Evolutionary conservation across 345 rosid genomes (phyloP).

Genomic region (Lepidium sativum): DNA sequence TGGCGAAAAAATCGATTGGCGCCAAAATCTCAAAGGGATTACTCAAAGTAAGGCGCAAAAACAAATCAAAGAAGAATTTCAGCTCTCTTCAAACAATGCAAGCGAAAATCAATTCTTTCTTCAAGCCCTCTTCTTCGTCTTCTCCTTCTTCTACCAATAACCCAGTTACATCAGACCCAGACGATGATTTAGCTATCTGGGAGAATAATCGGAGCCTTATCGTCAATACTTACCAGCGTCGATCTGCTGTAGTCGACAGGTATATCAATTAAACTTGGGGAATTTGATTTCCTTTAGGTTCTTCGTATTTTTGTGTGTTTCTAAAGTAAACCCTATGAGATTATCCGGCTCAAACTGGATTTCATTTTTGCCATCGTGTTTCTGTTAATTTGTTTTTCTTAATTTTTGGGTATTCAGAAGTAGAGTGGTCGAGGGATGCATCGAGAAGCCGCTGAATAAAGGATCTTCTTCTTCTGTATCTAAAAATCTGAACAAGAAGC

Average conservation of each 20-base stretch:
- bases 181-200: slow-evolving; percentile 38
- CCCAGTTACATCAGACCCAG: slow-evolving; percentile 10
- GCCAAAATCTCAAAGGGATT: slow-evolving; percentile 3
- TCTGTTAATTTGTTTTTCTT: background rate
- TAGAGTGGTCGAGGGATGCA: slow-evolving; percentile 10
- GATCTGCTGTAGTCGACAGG: slow-evolving; percentile 34
- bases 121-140: slow-evolving; percentile 39
- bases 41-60: background rate
- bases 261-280: slow-evolving; percentile 4
- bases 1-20: background rate
- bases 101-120: slow-evolving; percentile 71
- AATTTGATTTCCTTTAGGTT: background rate
- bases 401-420: slow-evolving; percentile 13
- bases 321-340: background rate
- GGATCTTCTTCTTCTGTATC: slow-evolving; percentile 11
- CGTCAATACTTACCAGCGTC: slow-evolving; percentile 46
- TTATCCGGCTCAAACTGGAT: background rate
- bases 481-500: slow-evolving; percentile 48
- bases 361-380: background rate
- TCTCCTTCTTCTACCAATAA: background rate
- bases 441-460: slow-evolving; percentile 4
- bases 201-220: slow-evolving; percentile 28
- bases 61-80: background rate
- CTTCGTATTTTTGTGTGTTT: background rate
- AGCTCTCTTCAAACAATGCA: slow-evolving; percentile 33